Evolutionary conservation across 1,284 basidiomycete genomes (phyloP).

Genomic region (Cryptococcus sp.): DNA sequence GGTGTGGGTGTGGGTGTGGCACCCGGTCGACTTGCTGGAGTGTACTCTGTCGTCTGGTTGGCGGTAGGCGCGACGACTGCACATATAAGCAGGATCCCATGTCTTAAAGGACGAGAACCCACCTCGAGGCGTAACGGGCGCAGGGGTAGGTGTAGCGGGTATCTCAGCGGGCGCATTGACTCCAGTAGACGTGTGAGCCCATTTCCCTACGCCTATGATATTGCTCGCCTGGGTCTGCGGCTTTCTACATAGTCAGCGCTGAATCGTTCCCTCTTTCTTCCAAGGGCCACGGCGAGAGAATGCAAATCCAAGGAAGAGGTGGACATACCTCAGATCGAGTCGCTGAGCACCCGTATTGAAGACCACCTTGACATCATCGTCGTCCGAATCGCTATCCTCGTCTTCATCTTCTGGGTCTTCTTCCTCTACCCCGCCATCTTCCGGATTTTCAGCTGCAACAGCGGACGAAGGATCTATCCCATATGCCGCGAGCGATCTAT

Average conservation of each 20-base stretch:
- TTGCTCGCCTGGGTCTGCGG: constrained; percentile 31
- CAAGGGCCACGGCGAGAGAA: too few relatives aligned
- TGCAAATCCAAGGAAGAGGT: too few relatives aligned
- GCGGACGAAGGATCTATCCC: constrained; percentile 35
- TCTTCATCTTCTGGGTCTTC: constrained; percentile 35
- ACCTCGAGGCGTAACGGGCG: constrained; percentile 21
- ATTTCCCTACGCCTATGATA: constrained; percentile 43
- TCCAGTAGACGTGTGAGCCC: constrained; percentile 41
- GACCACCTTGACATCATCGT: constrained; percentile 46
- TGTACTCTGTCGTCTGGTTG: constrained; percentile 82
- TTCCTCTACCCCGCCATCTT: constrained; percentile 41
- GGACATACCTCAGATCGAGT: constrained; percentile 39
- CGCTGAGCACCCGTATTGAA: constrained; percentile 33
- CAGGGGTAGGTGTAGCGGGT: constrained; percentile 17
- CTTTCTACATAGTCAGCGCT: constrained; percentile 28
- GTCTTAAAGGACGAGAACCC: constrained; percentile 5
- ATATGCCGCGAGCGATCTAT: constrained; percentile 40
- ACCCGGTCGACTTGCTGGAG: constrained; percentile 67
- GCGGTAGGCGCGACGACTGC: constrained; percentile 48
- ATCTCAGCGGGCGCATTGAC: constrained; percentile 12
- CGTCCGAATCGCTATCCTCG: constrained; percentile 41
- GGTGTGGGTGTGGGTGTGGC: constrained; percentile 26
- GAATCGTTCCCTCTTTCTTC: too few relatives aligned
- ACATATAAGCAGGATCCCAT: background rate
- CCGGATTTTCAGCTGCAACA: constrained; percentile 26